Conservation (phyloP, 768 basidiomycete species). For the Rubroboletus satanas region DNA sequence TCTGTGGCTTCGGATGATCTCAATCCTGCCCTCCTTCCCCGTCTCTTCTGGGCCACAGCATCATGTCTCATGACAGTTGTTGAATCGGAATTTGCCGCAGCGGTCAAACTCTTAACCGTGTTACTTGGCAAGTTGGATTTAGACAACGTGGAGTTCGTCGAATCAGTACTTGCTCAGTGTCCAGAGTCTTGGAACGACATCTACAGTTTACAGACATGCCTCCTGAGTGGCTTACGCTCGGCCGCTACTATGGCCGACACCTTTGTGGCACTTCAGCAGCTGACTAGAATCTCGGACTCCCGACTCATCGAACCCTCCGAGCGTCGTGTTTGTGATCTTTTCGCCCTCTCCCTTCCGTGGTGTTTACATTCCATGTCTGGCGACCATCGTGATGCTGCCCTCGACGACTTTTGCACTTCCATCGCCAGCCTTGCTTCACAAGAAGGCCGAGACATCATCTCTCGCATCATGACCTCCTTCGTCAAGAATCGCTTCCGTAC, state of each 20-base stretch:
- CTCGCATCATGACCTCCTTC: conserved; percentile 86
- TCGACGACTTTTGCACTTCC: conserved; percentile 70
- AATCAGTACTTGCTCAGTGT: conserved; percentile 62
- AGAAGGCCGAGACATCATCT: conserved; percentile 74
- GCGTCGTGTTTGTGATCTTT: conserved; percentile 75
- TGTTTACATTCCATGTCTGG: conserved; percentile 75
- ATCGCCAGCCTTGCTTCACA: conserved; percentile 67
- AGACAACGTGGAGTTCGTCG: conserved; percentile 60
- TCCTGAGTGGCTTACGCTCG: conserved; percentile 79
- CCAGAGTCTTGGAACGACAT: conserved; percentile 70
- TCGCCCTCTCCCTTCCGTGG: conserved; percentile 82
- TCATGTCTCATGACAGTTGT: conserved; percentile 82
- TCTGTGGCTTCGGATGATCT: conserved; percentile 55
- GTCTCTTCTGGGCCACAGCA: conserved; percentile 82
- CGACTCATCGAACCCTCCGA: conserved; percentile 68
- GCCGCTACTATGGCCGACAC: conserved; percentile 63
- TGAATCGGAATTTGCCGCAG: conserved; percentile 72
- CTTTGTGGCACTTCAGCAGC: conserved; percentile 60
- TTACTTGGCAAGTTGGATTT: conserved; percentile 70
- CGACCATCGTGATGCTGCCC: conserved; percentile 52
- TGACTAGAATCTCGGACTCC: conserved; percentile 58
- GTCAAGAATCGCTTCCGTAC: conserved; percentile 85
- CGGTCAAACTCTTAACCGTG: conserved; percentile 58
- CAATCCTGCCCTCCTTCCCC: conserved; percentile 63
- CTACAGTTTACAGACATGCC: conserved; percentile 60